phyloP scores from a whole-genome alignment of 192 early-diverging fungal species.

The Linnemannia schmuckeri region DNA sequence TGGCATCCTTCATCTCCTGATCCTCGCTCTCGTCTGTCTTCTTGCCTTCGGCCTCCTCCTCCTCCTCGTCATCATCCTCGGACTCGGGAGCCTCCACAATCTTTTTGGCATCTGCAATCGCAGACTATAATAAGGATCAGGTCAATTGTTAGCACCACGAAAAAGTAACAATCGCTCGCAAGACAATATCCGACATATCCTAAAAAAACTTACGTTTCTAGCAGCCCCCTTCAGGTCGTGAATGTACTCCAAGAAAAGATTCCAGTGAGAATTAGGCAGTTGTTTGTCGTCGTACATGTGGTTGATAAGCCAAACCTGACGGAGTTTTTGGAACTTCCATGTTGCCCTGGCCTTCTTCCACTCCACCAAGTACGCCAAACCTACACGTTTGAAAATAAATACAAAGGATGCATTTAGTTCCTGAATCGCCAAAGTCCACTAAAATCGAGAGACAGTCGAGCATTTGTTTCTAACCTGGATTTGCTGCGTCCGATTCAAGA shows the following conservation, averaged over 20 bases:
- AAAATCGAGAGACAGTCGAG: background rate
- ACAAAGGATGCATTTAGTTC: background rate
- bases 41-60: constrained; percentile 8
- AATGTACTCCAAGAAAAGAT: constrained; percentile 56
- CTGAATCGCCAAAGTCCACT: background rate
- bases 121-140: constrained; percentile 15
- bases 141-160: background rate
- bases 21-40: constrained; percentile 11
- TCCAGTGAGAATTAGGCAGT: constrained; percentile 45
- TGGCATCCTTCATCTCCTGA: constrained; percentile 41
- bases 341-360: constrained; percentile 43
- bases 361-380: constrained; percentile 45
- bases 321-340: constrained; percentile 61
- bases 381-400: constrained; percentile 6
- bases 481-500: constrained; percentile 20
- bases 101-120: constrained; percentile 46
- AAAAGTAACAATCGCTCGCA: background rate
- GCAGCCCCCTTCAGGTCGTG: constrained; percentile 52
- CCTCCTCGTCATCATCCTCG: constrained; percentile 23
- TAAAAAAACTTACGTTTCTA: constrained; percentile 41
- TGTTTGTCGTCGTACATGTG: constrained; percentile 48
- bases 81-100: constrained; percentile 48
- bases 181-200: background rate
- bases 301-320: constrained; percentile 56
- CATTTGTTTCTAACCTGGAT: constrained; percentile 20